Conservation (phyloP, 2,329 filamentous ascomycete species). For the Pyrenophora graminea region DNA sequence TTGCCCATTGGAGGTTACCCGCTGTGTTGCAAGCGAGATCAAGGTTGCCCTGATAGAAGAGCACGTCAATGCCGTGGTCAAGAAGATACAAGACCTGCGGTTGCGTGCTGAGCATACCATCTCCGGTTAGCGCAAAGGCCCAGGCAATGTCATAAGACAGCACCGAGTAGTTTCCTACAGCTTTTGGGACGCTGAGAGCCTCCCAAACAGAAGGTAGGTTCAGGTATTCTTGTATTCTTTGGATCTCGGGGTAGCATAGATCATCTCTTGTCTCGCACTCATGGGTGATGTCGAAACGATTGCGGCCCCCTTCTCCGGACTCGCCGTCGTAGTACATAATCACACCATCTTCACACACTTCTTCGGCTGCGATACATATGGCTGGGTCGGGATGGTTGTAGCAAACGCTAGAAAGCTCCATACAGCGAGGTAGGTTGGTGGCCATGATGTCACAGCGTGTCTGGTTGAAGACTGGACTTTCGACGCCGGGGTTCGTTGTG, state of each 20-base stretch:
- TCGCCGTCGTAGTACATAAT: constrained; percentile 50
- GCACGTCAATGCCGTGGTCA: constrained; percentile 44
- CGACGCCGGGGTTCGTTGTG: constrained; percentile 52
- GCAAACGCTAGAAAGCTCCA: constrained; percentile 49
- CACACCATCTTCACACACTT: constrained; percentile 47
- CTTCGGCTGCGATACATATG: constrained; percentile 46
- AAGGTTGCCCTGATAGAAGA: constrained; percentile 49
- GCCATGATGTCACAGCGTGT: constrained; percentile 55
- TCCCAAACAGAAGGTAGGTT: constrained; percentile 40
- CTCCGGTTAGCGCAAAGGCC: constrained; percentile 38
- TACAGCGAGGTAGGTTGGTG: constrained; percentile 51
- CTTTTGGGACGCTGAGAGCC: constrained; percentile 40
- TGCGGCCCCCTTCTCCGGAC: constrained; percentile 46
- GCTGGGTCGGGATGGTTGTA: constrained; percentile 49
- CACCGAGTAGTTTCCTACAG: constrained; percentile 39
- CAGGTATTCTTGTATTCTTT: constrained; percentile 38
- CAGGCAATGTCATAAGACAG: constrained; percentile 27
- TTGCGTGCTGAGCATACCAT: constrained; percentile 35
- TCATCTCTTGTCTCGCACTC: constrained; percentile 44
- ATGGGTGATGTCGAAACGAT: constrained; percentile 52
- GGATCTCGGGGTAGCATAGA: constrained; percentile 46
- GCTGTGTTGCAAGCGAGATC: constrained; percentile 51
- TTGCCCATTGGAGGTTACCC: constrained; percentile 48
- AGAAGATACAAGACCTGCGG: constrained; percentile 45
- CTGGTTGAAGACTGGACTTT: constrained; percentile 50